These are phyloP conservation scores for Candida arabinofermentans DNA, from an alignment of 805 yeast species.

Conservation along the genomic window DNA sequence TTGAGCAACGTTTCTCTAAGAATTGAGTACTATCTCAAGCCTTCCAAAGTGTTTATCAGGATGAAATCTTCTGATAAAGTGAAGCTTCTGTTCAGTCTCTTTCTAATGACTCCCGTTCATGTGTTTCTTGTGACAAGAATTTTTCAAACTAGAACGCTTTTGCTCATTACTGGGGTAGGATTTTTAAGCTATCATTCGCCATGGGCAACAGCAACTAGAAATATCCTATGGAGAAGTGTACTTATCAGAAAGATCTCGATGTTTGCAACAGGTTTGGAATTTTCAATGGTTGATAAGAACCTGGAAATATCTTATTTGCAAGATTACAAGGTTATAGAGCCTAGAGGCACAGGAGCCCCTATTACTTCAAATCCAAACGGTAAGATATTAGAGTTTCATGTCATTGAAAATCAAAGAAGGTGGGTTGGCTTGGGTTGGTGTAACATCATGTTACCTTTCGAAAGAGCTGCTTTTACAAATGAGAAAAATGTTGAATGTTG, in stretches of 20 bases:
- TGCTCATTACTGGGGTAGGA: conserved; percentile 34
- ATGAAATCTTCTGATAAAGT: conserved; percentile 24
- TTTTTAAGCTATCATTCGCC: conserved; percentile 44
- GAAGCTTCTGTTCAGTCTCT: conserved; percentile 30
- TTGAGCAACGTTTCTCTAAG: conserved; percentile 43
- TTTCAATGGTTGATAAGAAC: conserved; percentile 16
- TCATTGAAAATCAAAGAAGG: conserved; percentile 55
- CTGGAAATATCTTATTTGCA: conserved; percentile 9
- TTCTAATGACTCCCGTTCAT: conserved; percentile 42
- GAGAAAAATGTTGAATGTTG: conserved; percentile 31
- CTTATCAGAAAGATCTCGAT: conserved; percentile 35
- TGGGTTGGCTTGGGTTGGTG: conserved; percentile 65
- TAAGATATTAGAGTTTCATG: conserved; percentile 46
- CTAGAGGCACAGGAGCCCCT: conserved; percentile 2
- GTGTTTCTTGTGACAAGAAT: conserved; percentile 32
- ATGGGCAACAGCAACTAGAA: conserved; percentile 41
- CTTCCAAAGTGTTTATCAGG: conserved; percentile 23
- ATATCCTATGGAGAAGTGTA: conserved; percentile 48
- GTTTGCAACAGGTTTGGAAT: conserved; percentile 39
- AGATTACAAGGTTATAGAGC: conserved; percentile 8
- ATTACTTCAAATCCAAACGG: conserved; percentile 20
- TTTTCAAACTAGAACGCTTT: conserved; percentile 31
- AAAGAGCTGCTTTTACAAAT: conserved; percentile 46
- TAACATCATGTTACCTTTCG: conserved; percentile 46
- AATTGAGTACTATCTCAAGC: conserved; percentile 37